Conservation (phyloP, 176 grass and related monocot genomes). For the Avena atlantica region DNA sequence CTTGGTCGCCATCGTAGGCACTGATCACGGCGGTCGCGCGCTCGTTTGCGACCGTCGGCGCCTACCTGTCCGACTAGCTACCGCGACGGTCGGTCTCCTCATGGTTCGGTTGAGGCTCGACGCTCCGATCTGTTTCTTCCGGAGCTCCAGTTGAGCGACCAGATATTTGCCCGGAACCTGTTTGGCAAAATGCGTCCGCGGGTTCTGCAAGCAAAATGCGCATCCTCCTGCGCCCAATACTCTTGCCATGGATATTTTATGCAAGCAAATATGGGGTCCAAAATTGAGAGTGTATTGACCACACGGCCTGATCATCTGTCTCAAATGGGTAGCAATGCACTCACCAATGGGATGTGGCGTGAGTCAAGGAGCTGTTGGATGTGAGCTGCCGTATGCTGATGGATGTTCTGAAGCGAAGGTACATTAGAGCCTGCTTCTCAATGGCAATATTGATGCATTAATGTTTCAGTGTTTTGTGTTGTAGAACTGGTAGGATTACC, state of each 20-base stretch:
- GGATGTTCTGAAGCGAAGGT: constrained; percentile 37
- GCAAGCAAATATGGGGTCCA: constrained; percentile 25
- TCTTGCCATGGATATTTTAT: constrained; percentile 38
- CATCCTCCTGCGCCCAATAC: constrained; percentile 38
- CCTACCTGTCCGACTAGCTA: constrained; percentile 28
- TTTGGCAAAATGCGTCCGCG: constrained; percentile 23
- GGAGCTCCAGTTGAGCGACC: neutral
- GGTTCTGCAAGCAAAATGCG: constrained; percentile 21
- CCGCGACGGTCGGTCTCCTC: neutral
- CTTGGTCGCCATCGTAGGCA: constrained; percentile 49
- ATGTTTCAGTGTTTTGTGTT: constrained; percentile 41
- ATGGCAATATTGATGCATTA: neutral
- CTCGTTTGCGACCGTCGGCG: constrained; percentile 38
- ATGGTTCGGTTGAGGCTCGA: neutral
- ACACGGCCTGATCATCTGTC: constrained; percentile 40
- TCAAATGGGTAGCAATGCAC: constrained; percentile 36
- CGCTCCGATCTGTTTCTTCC: neutral
- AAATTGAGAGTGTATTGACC: constrained; percentile 23
- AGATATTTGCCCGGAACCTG: constrained; percentile 9
- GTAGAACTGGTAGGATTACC: constrained; percentile 29
- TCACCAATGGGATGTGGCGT: constrained; percentile 44
- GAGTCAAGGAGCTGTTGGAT: constrained; percentile 46
- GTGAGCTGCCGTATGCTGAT: constrained; percentile 17
- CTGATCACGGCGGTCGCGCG: constrained; percentile 37
- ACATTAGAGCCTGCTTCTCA: neutral